These are phyloP conservation scores for Aphanomyces euteiches DNA, from an alignment of 352 stramenopile genomes.

Conservation along the genomic window DNA sequence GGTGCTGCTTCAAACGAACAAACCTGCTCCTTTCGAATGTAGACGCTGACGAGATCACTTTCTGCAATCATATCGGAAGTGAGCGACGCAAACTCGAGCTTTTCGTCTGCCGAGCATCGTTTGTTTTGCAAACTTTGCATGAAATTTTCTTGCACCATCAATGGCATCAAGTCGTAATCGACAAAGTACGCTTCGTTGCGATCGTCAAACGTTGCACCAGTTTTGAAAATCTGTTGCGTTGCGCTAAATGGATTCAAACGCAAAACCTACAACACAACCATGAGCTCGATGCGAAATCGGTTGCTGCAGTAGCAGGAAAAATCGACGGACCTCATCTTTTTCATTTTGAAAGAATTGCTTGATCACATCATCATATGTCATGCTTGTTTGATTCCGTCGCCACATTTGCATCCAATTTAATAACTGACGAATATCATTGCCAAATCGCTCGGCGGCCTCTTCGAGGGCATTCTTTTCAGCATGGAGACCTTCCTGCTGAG, in stretches of 20 bases:
- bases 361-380: constrained; percentile 86
- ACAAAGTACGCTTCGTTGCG: constrained; percentile 98
- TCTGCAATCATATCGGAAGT: constrained; percentile 91
- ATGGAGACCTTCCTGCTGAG: constrained; percentile 79
- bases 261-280: constrained; percentile 52
- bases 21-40: constrained; percentile 67
- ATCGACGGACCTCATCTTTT: constrained; percentile 70
- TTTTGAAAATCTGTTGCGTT: constrained; percentile 89
- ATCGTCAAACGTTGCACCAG: constrained; percentile 63
- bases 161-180: constrained; percentile 97
- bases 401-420: constrained; percentile 98
- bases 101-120: constrained; percentile 56
- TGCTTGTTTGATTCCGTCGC: constrained; percentile 68
- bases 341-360: constrained; percentile 73
- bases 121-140: constrained; percentile 82
- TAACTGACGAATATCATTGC: constrained; percentile 97
- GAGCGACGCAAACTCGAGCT: constrained; percentile 76
- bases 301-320: neutral
- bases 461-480: constrained; percentile 96
- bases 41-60: constrained; percentile 75
- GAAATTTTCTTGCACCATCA: constrained; percentile 94
- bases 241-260: constrained; percentile 95
- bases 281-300: neutral
- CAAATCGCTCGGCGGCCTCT: constrained; percentile 93
- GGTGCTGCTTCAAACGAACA: neutral